A percentile compares a stretch with the other conserved stretches of the same genome.
Conservation (phyloP, 352 stramenopile genomes). For the Globisporangium canariense region DNA sequence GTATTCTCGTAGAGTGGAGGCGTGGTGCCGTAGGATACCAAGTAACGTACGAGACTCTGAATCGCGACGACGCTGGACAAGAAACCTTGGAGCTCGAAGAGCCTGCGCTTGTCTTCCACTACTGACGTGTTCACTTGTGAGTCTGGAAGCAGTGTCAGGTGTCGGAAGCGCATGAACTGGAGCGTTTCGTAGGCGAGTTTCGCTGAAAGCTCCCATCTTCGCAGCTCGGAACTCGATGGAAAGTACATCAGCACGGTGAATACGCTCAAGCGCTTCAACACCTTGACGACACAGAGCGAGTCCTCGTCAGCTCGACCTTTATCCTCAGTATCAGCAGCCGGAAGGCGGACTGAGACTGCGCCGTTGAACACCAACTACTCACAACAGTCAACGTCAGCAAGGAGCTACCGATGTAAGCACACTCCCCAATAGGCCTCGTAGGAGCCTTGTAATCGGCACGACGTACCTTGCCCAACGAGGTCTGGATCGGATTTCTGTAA, state of each 20-base stretch:
- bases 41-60: conserved; percentile 35
- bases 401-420: not conserved
- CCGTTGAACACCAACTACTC: conserved; percentile 42
- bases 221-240: conserved; percentile 22
- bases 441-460: not conserved
- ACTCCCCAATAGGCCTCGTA: too few species aligned
- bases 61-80: conserved; percentile 20
- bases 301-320: not conserved
- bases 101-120: not conserved
- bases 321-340: not conserved
- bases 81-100: conserved; percentile 3
- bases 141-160: conserved; percentile 14
- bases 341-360: conserved; percentile 7
- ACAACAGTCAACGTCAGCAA: not conserved
- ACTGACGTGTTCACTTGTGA: not conserved
- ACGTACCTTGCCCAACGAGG: conserved; percentile 41
- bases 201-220: conserved; percentile 35
- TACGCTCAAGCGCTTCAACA: conserved; percentile 30
- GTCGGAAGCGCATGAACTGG: conserved; percentile 28
- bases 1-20: conserved; percentile 38
- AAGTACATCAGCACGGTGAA: conserved; percentile 44
- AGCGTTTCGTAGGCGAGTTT: conserved; percentile 39
- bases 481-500: conserved; percentile 21
- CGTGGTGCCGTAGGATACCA: conserved; percentile 25
- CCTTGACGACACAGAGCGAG: conserved; percentile 15